phyloP scores from a whole-genome alignment of 768 basidiomycete genomes.

The Leccinum longicurvipes region DNA sequence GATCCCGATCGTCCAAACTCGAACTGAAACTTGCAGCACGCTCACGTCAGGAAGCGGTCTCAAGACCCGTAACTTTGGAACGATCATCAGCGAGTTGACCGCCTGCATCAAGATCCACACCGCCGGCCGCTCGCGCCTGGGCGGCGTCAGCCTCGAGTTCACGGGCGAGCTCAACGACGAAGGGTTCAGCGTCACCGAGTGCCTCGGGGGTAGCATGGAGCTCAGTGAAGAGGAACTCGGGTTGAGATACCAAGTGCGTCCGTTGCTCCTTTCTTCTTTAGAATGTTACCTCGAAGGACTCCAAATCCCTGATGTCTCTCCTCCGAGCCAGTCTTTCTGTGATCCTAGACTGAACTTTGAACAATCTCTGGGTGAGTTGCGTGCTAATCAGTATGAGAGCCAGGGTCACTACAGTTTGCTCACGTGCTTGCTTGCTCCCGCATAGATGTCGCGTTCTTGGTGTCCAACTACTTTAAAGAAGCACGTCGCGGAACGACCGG shows the following conservation, averaged over 20 bases:
- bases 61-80: constrained; percentile 88
- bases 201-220: constrained; percentile 95
- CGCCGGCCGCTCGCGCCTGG: constrained; percentile 67
- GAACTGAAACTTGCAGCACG: constrained; percentile 51
- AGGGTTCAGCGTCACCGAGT: constrained; percentile 95
- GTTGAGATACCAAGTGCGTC: constrained; percentile 78
- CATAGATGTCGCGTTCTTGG: constrained; percentile 81
- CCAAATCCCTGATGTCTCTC: background rate
- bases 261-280: background rate
- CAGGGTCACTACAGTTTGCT: background rate
- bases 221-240: constrained; percentile 84
- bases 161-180: constrained; percentile 90
- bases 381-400: background rate
- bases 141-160: constrained; percentile 85
- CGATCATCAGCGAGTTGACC: constrained; percentile 85
- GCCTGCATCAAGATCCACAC: constrained; percentile 80
- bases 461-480: constrained; percentile 78
- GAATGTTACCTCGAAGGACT: too few species aligned
- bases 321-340: constrained; percentile 70
- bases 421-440: background rate
- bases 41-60: constrained; percentile 74
- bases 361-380: constrained; percentile 80
- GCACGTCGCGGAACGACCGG: constrained; percentile 42
- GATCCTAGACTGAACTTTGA: constrained; percentile 94
- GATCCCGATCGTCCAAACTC: background rate